Evolutionary conservation across 208 protist genomes (phyloP).

Genomic region (Crithidia thermophila): DNA sequence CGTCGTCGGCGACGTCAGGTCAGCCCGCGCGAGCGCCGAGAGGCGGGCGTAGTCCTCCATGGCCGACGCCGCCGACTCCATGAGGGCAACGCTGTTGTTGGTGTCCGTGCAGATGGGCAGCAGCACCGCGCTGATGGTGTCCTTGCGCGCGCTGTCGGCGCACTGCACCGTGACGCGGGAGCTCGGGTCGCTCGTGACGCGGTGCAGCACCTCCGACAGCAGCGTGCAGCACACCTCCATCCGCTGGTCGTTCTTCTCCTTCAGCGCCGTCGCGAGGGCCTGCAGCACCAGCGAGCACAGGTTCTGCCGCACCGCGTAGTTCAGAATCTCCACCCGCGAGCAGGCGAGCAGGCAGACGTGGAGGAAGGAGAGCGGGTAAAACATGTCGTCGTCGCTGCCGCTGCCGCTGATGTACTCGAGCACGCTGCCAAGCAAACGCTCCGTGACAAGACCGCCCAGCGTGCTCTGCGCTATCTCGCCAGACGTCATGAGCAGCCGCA

Average conservation of each 20-base stretch:
- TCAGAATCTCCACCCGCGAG: conserved; percentile 31
- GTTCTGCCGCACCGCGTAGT: conserved; percentile 42
- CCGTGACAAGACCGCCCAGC: conserved; percentile 40
- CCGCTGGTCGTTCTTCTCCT: conserved; percentile 38
- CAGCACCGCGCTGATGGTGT: conserved; percentile 44
- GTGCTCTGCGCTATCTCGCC: conserved; percentile 52
- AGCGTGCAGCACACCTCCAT: conserved; percentile 45
- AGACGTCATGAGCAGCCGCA: conserved; percentile 81
- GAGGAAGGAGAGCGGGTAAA: conserved; percentile 47
- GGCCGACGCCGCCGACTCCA: conserved; percentile 49
- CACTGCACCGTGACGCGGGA: conserved; percentile 48
- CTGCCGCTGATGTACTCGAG: conserved; percentile 41
- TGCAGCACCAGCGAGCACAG: conserved; percentile 54
- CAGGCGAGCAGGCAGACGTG: conserved; percentile 34
- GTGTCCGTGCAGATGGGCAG: conserved; percentile 52
- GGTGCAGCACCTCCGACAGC: conserved; percentile 45
- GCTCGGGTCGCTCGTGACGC: conserved; percentile 32
- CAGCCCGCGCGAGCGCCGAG: conserved; percentile 40
- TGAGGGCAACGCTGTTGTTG: conserved; percentile 27
- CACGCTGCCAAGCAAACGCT: conserved; percentile 33
- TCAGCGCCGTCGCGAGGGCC: conserved; percentile 38
- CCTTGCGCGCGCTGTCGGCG: conserved; percentile 32
- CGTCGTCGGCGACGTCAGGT: conserved; percentile 42
- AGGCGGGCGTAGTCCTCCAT: conserved; percentile 52
- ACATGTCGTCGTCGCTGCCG: conserved; percentile 44